Evolutionary conservation across 202 grass and related monocot species (phyloP).

Genomic region (Brachypodium distachyon): DNA sequence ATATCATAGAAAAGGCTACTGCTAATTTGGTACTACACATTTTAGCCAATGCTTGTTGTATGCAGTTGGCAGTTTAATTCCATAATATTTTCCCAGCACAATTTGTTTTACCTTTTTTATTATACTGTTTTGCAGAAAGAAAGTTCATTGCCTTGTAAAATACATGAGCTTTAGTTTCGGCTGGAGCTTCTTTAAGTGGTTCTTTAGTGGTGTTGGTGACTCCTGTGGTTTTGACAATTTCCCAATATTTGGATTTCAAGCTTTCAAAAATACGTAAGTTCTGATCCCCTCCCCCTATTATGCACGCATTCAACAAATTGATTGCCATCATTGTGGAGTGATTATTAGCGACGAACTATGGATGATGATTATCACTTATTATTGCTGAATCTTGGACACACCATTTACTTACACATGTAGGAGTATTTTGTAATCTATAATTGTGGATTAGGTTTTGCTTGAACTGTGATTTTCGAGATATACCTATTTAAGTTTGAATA

Average conservation of each 20-base stretch:
- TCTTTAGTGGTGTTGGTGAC: conserved; percentile 85
- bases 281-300: not conserved
- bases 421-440: not conserved
- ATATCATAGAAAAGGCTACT: not conserved
- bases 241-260: conserved; percentile 67
- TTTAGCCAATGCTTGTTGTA: not conserved
- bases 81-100: not conserved
- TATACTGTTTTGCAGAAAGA: conserved; percentile 51
- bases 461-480: not conserved
- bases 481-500: not conserved
- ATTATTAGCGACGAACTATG: not conserved
- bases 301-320: not conserved
- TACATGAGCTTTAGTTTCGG: conserved; percentile 76
- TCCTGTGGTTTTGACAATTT: conserved; percentile 95
- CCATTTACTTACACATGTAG: not conserved
- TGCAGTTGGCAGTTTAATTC: not conserved
- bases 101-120: not conserved
- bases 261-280: conserved; percentile 69
- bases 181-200: conserved; percentile 98
- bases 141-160: conserved; percentile 81
- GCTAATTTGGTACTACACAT: not conserved
- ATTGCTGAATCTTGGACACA: not conserved
- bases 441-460: not conserved
- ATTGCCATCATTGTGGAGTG: not conserved
- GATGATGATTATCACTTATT: not conserved